Evolutionary conservation across 805 yeast genomes (phyloP).

Genomic region (Candida gorgasii): DNA sequence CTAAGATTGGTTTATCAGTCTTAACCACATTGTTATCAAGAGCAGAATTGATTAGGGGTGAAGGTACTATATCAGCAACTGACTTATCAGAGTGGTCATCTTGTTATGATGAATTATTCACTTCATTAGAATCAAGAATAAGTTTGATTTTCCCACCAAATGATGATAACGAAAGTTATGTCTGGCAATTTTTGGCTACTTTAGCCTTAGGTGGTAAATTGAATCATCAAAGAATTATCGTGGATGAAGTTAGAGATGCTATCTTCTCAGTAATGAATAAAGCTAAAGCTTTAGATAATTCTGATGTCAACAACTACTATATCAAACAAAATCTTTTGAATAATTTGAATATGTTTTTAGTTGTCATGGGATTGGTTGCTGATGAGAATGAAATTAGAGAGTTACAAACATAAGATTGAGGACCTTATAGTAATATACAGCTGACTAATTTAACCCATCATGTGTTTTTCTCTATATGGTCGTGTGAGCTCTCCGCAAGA

Average conservation of each 20-base stretch:
- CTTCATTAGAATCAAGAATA: constrained; percentile 74
- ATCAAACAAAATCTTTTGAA: constrained; percentile 61
- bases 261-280: constrained; percentile 84
- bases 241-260: constrained; percentile 91
- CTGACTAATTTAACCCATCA: background rate
- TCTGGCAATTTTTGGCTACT: constrained; percentile 97
- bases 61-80: constrained; percentile 56
- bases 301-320: constrained; percentile 45
- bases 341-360: constrained; percentile 87
- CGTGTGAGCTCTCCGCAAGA: too few species aligned
- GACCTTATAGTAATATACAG: constrained; percentile 7
- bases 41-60: constrained; percentile 89
- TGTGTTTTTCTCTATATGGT: too few species aligned
- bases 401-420: constrained; percentile 30
- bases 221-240: constrained; percentile 89
- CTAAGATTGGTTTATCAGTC: constrained; percentile 81
- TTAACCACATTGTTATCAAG: constrained; percentile 89
- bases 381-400: constrained; percentile 87
- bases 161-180: constrained; percentile 52
- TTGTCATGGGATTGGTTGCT: constrained; percentile 95
- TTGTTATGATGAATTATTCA: constrained; percentile 80
- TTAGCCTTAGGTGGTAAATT: constrained; percentile 87
- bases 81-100: constrained; percentile 71
- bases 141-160: constrained; percentile 80
- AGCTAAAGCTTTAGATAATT: constrained; percentile 62